Conservation (phyloP, 2,329 filamentous ascomycete species). For the Cercospora beticola region DNA sequence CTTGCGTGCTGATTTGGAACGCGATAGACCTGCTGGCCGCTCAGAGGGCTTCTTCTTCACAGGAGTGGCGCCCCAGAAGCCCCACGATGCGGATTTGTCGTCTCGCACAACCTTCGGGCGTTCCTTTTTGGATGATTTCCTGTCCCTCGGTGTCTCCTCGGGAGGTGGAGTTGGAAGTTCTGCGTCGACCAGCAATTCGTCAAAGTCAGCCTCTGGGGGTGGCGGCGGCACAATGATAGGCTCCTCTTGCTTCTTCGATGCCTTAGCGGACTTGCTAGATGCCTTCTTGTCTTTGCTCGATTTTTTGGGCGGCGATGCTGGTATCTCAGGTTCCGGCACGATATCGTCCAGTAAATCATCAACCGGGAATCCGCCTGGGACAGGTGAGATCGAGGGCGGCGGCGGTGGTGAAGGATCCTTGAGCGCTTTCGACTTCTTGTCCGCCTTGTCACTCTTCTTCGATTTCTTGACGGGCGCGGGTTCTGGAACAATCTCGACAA, state of each 20-base stretch:
- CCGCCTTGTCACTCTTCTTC: slow-evolving; percentile 30
- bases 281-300: slow-evolving; percentile 30
- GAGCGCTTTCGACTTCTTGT: slow-evolving; percentile 25
- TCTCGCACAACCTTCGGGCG: slow-evolving; percentile 74
- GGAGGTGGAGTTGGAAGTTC: slow-evolving; percentile 52
- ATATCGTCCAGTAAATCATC: slow-evolving; percentile 42
- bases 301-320: slow-evolving; percentile 25
- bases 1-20: slow-evolving; percentile 59
- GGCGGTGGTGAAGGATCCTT: slow-evolving; percentile 26
- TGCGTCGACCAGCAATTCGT: slow-evolving; percentile 34
- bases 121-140: slow-evolving; percentile 67
- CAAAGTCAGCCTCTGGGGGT: slow-evolving; percentile 13
- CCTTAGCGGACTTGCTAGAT: slow-evolving; percentile 19
- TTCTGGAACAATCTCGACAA: slow-evolving; percentile 34
- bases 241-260: slow-evolving; percentile 40
- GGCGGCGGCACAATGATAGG: slow-evolving; percentile 32
- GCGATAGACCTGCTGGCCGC: slow-evolving; percentile 45
- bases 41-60: slow-evolving; percentile 40
- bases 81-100: slow-evolving; percentile 64
- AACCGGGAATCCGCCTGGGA: slow-evolving; percentile 49
- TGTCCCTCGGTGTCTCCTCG: slow-evolving; percentile 50
- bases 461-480: slow-evolving; percentile 32
- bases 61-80: slow-evolving; percentile 63
- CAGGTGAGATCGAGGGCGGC: slow-evolving; percentile 35
- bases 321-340: slow-evolving; percentile 26